A percentile compares a stretch with the other conserved stretches of the same genome.
phyloP scores from a whole-genome alignment of 2,329 filamentous ascomycete genomes.

The Fusarium sp. region DNA sequence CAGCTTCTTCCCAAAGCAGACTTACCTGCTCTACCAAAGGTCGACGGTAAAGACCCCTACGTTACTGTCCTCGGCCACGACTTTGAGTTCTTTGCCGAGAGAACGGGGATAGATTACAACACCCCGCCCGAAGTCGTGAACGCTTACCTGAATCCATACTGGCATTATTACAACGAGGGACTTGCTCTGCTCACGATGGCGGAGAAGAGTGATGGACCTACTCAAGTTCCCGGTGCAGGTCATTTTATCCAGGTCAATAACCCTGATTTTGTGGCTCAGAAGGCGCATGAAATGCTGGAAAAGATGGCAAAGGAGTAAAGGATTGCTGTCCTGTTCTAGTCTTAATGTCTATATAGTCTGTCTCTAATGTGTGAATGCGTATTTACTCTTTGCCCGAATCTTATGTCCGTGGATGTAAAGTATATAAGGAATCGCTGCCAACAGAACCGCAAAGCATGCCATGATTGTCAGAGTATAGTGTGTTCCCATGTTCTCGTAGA shows the following conservation, averaged over 20 bases:
- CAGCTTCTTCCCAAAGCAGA: slow-evolving; percentile 33
- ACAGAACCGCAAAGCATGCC: slow-evolving; percentile 45
- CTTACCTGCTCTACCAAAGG: slow-evolving; percentile 20
- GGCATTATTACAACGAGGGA: slow-evolving; percentile 65
- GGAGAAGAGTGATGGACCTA: slow-evolving; percentile 50
- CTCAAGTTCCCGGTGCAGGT: slow-evolving; percentile 28
- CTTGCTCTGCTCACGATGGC: slow-evolving; percentile 57
- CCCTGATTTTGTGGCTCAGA: slow-evolving; percentile 57
- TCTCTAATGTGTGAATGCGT: slow-evolving; percentile 17
- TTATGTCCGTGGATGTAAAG: slow-evolving; percentile 44
- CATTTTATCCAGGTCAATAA: slow-evolving; percentile 63
- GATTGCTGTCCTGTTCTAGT: neutral
- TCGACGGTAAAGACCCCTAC: slow-evolving; percentile 1
- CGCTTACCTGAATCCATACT: slow-evolving; percentile 64
- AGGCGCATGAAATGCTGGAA: slow-evolving; percentile 19
- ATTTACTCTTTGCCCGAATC: slow-evolving; percentile 39
- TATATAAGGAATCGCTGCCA: slow-evolving; percentile 48
- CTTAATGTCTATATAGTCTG: neutral
- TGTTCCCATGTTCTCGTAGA: slow-evolving; percentile 50
- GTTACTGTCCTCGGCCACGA: slow-evolving; percentile 43
- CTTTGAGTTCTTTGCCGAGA: slow-evolving; percentile 33
- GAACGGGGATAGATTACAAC: slow-evolving; percentile 5
- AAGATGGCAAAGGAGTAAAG: neutral
- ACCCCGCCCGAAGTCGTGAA: slow-evolving; percentile 52
- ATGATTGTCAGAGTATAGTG: slow-evolving; percentile 51